Base-by-base conservation (phyloP, 2,329 filamentous ascomycete species). In the Cercospora berteroae region DNA sequence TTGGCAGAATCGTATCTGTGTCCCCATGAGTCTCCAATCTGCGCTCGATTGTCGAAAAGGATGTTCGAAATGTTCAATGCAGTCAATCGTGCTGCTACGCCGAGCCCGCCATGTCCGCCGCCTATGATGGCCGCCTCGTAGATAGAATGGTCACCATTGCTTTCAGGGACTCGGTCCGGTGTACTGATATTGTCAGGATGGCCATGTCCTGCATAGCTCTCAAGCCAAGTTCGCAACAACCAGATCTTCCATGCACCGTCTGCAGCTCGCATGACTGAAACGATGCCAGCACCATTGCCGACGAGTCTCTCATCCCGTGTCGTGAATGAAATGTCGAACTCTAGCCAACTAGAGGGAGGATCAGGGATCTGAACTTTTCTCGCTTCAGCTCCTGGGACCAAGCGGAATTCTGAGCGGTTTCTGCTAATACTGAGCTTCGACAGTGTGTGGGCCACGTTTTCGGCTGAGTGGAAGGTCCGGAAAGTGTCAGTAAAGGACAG, bases 401-500 rank as follows among this genome's bases (percentile, higher is more conserved):
- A 63, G 23, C 42, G 20, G 57, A 73, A 76, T 27, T 68, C 70
- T 10, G 69, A 77, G 61, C 79, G 73, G n/a, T 81, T 71, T 33
- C 77, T 74, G 5, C 75, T 62, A 12, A 71, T 74, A 4, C 69
- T 72, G 12, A 79, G 65, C 29, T 78, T 70, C 27, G 79, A 77
- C 67, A 71, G 82, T 70, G 70, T 76, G 77, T 73, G 60, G 61
- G 74, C 48, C 55, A 86, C 83, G 31, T 78, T 79, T 60, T 81
- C 70, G 57, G 76, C 74, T 12, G 83, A 82, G 69, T 84, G 82
- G n/a, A 85, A 72, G 0, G 87, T 89, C 39, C 81, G 84, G 25
- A 87, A 80, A 36, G 86, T 82, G 83, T 86, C 88, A 0, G 84
- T 83, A 9, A 88, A 73, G 6, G 80, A 83, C 3, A 89, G 80